These are phyloP conservation scores for Epicoccum sorghinum DNA, from an alignment of 2,329 filamentous ascomycete genomes.

Conservation along the genomic window DNA sequence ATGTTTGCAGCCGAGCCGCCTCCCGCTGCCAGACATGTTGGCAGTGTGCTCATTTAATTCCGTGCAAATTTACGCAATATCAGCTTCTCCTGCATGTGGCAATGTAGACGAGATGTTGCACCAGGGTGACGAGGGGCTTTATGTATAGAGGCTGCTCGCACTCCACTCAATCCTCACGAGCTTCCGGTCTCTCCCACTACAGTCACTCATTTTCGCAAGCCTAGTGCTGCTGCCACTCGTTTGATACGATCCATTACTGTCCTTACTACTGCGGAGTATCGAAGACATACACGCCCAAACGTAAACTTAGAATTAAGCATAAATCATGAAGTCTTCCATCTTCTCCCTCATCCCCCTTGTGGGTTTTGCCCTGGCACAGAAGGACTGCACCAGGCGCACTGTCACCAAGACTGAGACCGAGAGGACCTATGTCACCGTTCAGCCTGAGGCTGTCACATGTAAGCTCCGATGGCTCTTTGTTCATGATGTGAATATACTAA, in stretches of 20 bases:
- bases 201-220: constrained; percentile 34
- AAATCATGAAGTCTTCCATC: constrained; percentile 36
- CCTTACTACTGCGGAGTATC: constrained; percentile 8
- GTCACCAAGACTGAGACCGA: constrained; percentile 26
- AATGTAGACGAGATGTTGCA: constrained; percentile 19
- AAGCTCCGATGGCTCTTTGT: no score
- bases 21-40: constrained; percentile 4
- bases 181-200: constrained; percentile 17
- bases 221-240: constrained; percentile 38
- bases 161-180: constrained; percentile 11
- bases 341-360: constrained; percentile 34
- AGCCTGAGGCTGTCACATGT: constrained; percentile 8
- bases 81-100: constrained; percentile 16
- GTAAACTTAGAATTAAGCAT: constrained; percentile 1
- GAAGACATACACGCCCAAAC: constrained; percentile 1
- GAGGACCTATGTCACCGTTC: constrained; percentile 34
- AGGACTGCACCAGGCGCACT: constrained; percentile 27
- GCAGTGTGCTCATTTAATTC: constrained; percentile 25
- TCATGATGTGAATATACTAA: no score
- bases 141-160: constrained; percentile 24
- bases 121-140: constrained; percentile 18
- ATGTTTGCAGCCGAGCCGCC: constrained; percentile 17
- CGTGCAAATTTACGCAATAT: constrained; percentile 29
- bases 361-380: constrained; percentile 34
- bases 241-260: constrained; percentile 19